phyloP scores from a whole-genome alignment of 257 asterid genomes.

The Solanum medicagineum region DNA sequence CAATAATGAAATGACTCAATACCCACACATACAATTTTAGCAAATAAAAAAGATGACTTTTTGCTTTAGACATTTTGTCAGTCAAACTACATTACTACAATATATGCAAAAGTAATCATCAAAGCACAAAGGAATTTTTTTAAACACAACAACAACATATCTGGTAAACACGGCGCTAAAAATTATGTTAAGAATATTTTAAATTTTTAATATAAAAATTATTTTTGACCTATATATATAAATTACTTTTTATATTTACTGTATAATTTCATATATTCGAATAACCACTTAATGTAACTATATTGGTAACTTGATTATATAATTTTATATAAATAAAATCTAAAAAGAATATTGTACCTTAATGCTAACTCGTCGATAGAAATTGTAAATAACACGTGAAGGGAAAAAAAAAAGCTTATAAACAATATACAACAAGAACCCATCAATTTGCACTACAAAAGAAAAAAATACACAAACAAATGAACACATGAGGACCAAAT shows the following conservation, averaged over 20 bases:
- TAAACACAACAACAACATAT: too few relatives aligned
- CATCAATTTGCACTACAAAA: background rate
- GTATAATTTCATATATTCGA: too few relatives aligned
- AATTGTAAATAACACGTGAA: too few relatives aligned
- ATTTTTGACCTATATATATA: too few relatives aligned
- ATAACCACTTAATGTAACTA: too few relatives aligned
- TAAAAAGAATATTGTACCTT: too few relatives aligned
- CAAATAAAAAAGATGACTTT: background rate
- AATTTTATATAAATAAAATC: too few relatives aligned
- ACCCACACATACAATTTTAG: background rate
- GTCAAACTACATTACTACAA: background rate
- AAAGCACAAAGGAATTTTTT: background rate
- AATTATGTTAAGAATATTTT: rapidly evolving
- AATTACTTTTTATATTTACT: too few relatives aligned
- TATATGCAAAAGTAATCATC: background rate
- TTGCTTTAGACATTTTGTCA: too few relatives aligned
- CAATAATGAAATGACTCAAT: background rate
- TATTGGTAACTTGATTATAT: too few relatives aligned
- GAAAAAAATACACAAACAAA: background rate
- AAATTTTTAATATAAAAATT: too few relatives aligned
- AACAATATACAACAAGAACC: background rate
- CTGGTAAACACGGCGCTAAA: background rate
- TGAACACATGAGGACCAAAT: background rate
- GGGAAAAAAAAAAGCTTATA: background rate
- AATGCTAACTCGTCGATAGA: too few relatives aligned